These are phyloP conservation scores for Aspergillus campestris DNA, from an alignment of 495 filamentous ascomycete species.

Conservation along the genomic window DNA sequence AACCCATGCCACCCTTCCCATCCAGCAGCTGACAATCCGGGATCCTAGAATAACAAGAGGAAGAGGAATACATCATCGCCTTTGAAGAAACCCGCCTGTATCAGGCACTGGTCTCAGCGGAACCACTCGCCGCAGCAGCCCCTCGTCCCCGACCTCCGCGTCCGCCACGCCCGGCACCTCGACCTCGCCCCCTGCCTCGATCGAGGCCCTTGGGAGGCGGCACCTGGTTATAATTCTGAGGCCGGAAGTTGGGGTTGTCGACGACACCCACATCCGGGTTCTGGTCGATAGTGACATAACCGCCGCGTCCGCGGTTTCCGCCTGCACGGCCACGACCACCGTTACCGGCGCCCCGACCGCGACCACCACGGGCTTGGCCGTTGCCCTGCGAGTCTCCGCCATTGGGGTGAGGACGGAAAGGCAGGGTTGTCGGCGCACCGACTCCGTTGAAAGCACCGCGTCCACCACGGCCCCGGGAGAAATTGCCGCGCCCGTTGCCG, in stretches of 20 bases:
- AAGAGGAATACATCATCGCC: too few relatives aligned
- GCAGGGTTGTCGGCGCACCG: constrained; percentile 23
- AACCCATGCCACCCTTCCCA: too few relatives aligned
- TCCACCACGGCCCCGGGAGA: constrained; percentile 29
- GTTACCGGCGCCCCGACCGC: constrained; percentile 13
- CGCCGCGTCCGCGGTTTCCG: constrained; percentile 28
- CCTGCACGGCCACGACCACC: constrained; percentile 28
- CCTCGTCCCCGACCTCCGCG: constrained; percentile 13
- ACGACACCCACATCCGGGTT: constrained; percentile 43
- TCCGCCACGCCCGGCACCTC: constrained; percentile 20
- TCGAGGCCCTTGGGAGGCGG: constrained; percentile 71
- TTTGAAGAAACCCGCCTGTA: too few relatives aligned
- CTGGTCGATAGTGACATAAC: constrained; percentile 47
- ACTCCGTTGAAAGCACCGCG: constrained; percentile 35
- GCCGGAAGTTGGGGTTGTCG: constrained; percentile 46
- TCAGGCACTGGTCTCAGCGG: neutral
- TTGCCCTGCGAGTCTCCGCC: constrained; percentile 16
- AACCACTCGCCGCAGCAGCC: constrained; percentile 1
- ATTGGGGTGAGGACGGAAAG: constrained; percentile 29
- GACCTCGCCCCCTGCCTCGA: constrained; percentile 43
- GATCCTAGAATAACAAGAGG: too few relatives aligned
- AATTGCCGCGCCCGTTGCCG: constrained; percentile 19
- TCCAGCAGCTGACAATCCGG: too few relatives aligned
- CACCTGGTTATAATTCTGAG: constrained; percentile 59
- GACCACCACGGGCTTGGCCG: constrained; percentile 16